These are phyloP conservation scores for Chrysoporthe deuterocubensis DNA, from an alignment of 2,329 filamentous ascomycete species.

Conservation along the genomic window DNA sequence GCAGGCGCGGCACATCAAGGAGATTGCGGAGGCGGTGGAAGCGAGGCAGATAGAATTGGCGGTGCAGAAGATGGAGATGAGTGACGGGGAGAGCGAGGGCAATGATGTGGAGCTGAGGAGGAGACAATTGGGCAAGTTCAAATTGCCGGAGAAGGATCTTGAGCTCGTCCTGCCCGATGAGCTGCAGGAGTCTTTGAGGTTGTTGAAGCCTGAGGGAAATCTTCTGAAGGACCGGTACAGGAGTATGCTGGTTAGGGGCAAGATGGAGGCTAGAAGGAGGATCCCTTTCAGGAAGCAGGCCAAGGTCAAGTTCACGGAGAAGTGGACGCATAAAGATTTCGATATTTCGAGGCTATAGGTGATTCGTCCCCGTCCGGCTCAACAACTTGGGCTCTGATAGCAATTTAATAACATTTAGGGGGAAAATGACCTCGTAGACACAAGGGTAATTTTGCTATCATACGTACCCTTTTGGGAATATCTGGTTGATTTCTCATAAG, in stretches of 20 bases:
- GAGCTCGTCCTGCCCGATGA: constrained; percentile 84
- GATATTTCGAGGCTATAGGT: constrained; percentile 45
- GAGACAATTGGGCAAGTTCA: constrained; percentile 73
- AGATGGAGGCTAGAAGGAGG: constrained; percentile 80
- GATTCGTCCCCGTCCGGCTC: not conserved
- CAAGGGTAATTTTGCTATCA: no score
- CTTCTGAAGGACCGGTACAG: constrained; percentile 89
- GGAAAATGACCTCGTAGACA: not conserved
- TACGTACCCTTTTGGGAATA: no score
- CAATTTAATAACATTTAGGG: not conserved
- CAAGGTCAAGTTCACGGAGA: constrained; percentile 84
- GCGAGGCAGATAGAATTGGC: constrained; percentile 59
- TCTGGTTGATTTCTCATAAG: no score
- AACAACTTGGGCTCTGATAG: not conserved
- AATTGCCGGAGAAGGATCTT: constrained; percentile 77
- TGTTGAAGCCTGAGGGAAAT: constrained; percentile 95
- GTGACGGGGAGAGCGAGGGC: constrained; percentile 58
- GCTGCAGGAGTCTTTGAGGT: constrained; percentile 77
- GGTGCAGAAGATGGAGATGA: constrained; percentile 46
- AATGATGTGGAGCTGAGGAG: constrained; percentile 70
- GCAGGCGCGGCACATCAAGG: constrained; percentile 73
- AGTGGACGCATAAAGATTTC: constrained; percentile 98
- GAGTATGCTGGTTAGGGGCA: constrained; percentile 84
- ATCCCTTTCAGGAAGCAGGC: constrained; percentile 82
- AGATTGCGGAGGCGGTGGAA: constrained; percentile 66